These are phyloP conservation scores for Plasmodium gonderi DNA, from an alignment of 169 alveolate genomes.

Conservation along the genomic window DNA sequence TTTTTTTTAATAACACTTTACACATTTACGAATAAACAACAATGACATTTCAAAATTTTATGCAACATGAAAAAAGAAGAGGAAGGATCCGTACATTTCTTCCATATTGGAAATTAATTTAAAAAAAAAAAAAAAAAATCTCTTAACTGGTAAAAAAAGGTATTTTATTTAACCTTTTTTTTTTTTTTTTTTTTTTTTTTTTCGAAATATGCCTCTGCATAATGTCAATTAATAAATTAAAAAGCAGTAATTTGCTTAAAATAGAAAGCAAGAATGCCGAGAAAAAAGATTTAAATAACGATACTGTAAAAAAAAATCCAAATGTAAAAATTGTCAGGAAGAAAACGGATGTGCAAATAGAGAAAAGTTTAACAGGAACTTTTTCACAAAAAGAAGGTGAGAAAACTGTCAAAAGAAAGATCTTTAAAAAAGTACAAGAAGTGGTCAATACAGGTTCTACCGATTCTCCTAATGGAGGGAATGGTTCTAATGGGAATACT, in stretches of 20 bases:
- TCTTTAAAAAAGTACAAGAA: conserved; percentile 15
- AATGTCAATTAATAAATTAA: conserved; percentile 40
- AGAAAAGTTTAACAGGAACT: not conserved
- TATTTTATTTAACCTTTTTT: not conserved
- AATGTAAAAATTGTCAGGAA: conserved; percentile 21
- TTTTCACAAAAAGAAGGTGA: not conserved
- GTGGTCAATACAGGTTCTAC: not conserved
- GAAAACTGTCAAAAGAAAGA: conserved; percentile 10
- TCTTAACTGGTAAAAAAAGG: not conserved
- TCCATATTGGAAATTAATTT: not conserved
- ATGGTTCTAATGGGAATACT: not conserved
- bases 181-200: not conserved
- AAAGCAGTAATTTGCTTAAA: conserved; percentile 31
- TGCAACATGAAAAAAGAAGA: not conserved
- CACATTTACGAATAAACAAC: not conserved
- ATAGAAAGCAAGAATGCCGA: conserved; percentile 42
- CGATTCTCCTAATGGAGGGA: not conserved
- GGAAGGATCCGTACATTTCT: too few relatives aligned
- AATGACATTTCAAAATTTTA: not conserved
- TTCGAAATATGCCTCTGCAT: conserved; percentile 7
- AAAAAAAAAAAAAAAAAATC: too few relatives aligned
- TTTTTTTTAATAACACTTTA: not conserved
- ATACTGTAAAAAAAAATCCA: not conserved
- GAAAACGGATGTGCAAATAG: conserved; percentile 13
- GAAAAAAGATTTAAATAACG: not conserved